A percentile compares a stretch with the other conserved stretches of the same genome.
Conservation (phyloP, 2,329 filamentous ascomycete species). For the Diaporthe nobilis region DNA sequence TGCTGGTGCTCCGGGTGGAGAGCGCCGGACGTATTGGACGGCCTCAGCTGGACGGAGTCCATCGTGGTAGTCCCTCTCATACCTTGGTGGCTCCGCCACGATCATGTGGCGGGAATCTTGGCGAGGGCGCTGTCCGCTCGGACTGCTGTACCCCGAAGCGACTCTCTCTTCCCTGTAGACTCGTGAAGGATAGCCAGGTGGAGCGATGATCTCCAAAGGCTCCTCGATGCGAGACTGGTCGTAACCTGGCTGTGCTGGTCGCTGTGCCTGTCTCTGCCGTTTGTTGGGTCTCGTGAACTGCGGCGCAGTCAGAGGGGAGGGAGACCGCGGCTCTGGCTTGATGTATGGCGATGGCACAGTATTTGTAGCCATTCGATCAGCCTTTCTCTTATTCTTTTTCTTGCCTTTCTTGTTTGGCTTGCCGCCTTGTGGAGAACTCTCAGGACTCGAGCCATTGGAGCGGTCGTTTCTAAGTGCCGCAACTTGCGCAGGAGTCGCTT, state of each 20-base stretch:
- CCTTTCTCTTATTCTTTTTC: constrained; percentile 67
- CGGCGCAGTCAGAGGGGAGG: constrained; percentile 69
- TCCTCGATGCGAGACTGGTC: constrained; percentile 57
- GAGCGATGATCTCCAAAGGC: constrained; percentile 58
- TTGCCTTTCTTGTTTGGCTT: constrained; percentile 64
- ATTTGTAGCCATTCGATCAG: constrained; percentile 64
- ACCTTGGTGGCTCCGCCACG: constrained; percentile 47
- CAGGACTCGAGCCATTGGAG: constrained; percentile 67
- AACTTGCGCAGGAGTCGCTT: constrained; percentile 67
- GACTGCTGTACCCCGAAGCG: constrained; percentile 55
- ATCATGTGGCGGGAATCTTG: constrained; percentile 48
- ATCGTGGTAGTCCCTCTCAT: constrained; percentile 53
- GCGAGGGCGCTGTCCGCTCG: constrained; percentile 46
- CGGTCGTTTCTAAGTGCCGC: constrained; percentile 68
- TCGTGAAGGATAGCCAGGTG: constrained; percentile 53
- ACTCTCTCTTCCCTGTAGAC: constrained; percentile 50
- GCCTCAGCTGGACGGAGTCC: constrained; percentile 49
- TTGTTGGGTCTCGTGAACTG: constrained; percentile 70
- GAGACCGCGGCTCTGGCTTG: constrained; percentile 75
- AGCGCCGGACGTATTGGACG: constrained; percentile 54
- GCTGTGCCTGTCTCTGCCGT: constrained; percentile 65
- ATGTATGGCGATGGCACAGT: constrained; percentile 67
- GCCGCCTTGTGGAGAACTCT: constrained; percentile 70
- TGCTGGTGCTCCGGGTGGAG: constrained; percentile 55
- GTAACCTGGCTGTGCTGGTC: constrained; percentile 53